These are phyloP conservation scores for Kodamaea lidongshanica DNA, from an alignment of 805 yeast species.

Conservation along the genomic window DNA sequence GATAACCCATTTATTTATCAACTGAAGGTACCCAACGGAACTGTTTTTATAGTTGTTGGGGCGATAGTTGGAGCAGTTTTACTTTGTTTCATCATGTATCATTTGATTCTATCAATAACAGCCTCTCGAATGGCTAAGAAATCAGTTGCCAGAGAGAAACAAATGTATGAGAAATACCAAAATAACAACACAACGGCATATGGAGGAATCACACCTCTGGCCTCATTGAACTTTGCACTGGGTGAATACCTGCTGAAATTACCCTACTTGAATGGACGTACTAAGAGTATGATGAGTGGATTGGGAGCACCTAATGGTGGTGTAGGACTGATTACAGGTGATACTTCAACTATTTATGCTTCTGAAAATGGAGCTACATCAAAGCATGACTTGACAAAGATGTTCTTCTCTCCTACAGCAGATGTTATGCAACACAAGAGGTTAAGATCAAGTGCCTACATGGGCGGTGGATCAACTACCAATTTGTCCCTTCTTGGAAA, in stretches of 20 bases:
- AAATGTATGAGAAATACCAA: constrained; percentile 28
- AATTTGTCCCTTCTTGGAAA: constrained; percentile 11
- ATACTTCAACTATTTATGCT: constrained; percentile 29
- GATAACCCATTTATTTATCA: constrained; percentile 61
- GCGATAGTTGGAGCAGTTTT: constrained; percentile 56
- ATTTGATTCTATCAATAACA: constrained; percentile 39
- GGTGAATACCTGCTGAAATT: constrained; percentile 32
- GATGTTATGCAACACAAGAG: constrained; percentile 55
- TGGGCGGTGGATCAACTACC: constrained; percentile 12
- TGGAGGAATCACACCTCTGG: constrained; percentile 20
- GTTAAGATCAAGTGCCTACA: constrained; percentile 19
- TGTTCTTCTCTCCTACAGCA: constrained; percentile 77
- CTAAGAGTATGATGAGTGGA: constrained; percentile 16
- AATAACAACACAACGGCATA: constrained; percentile 25
- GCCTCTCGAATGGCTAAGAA: constrained; percentile 50
- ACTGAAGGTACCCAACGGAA: constrained; percentile 57
- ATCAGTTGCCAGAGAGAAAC: constrained; percentile 30
- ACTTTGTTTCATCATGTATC: constrained; percentile 47
- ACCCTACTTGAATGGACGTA: constrained; percentile 26
- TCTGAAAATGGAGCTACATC: constrained; percentile 28
- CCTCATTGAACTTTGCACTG: constrained; percentile 16
- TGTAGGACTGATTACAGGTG: constrained; percentile 22
- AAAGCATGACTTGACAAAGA: constrained; percentile 38
- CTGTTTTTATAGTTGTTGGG: constrained; percentile 80
- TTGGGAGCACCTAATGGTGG: constrained; percentile 12